Percentiles rank a stretch among this genome's conserved stretches.
phyloP scores from a whole-genome alignment of 768 basidiomycete species.

The Podaxis pistillaris region DNA sequence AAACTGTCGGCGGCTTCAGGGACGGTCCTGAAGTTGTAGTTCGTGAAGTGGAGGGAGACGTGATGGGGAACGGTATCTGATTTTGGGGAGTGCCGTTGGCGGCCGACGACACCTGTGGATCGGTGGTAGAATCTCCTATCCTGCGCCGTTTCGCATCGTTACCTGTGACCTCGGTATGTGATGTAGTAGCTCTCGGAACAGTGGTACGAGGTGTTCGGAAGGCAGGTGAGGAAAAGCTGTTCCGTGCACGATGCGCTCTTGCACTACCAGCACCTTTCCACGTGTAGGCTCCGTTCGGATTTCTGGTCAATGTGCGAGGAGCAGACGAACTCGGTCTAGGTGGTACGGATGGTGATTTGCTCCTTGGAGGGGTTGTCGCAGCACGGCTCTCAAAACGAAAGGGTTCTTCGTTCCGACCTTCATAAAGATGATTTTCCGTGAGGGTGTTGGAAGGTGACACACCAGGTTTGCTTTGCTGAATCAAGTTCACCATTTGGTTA shows the following conservation, averaged over 20 bases:
- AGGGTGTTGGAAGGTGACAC: slow-evolving; percentile 45
- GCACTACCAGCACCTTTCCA: slow-evolving; percentile 81
- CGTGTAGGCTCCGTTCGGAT: slow-evolving; percentile 72
- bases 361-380: slow-evolving; percentile 38
- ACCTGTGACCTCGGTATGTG: slow-evolving; percentile 17
- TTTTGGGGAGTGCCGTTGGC: slow-evolving; percentile 16
- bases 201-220: slow-evolving; percentile 57
- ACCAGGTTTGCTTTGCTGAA: slow-evolving; percentile 53
- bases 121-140: slow-evolving; percentile 40
- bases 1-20: slow-evolving; percentile 19
- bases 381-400: slow-evolving; percentile 61
- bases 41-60: slow-evolving; percentile 28
- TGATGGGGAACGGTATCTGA: slow-evolving; percentile 34
- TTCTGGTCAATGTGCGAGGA: slow-evolving; percentile 55
- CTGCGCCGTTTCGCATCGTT: slow-evolving; percentile 62
- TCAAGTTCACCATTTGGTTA: slow-evolving; percentile 52
- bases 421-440: slow-evolving; percentile 41
- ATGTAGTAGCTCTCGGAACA: slow-evolving; percentile 31
- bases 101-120: slow-evolving; percentile 23
- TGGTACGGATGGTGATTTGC: slow-evolving; percentile 30
- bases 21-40: slow-evolving; percentile 19
- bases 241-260: slow-evolving; percentile 45
- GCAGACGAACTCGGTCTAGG: slow-evolving; percentile 27
- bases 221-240: slow-evolving; percentile 72
- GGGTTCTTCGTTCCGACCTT: slow-evolving; percentile 43